Evolutionary conservation across 1,284 basidiomycete genomes (phyloP), one percentile per base, ranked within the genome.

Genomic region (Neonothopanus nambi): DNA sequence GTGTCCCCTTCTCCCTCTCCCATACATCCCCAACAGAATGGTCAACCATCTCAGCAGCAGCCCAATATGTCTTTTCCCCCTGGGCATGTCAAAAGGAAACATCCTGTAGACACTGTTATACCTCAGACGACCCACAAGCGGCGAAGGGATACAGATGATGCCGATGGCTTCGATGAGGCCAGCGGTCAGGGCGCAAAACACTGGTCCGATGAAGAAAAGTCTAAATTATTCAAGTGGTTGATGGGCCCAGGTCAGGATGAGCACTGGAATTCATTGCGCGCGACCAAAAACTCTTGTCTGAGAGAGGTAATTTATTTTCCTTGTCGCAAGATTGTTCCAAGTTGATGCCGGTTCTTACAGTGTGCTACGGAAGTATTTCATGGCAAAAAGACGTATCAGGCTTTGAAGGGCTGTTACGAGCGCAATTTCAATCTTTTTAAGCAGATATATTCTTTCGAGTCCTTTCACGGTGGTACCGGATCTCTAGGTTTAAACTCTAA

Each of bases 391-490:
- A 85, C 87, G 9, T 90, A 88, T 59, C 87, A 89, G 61, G 87
- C 87, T 2, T 74, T 89, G 51, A 89, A 89, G 69, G 87, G 87
- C 33, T 90, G 87, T 60, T 90, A 87, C 59, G 87, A 89, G 63
- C 85, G 87, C 60, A 89, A 89, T 58, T 86, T 89, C 59, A 87
- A 87, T 59, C 70, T 89, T 8, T 89, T 89, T 76, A 88, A 86
- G 65, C 87, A 89, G 65, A 85, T 89, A 36, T 84, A 85, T 61
- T 76, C 80, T 3, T 85, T 87, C 58, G 85, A 90, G 63, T 70
- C 66, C 15, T 85, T 74, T 59, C 78, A 82, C 42, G 65, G 67
- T 1, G 69, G 77, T 52, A 64, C 70, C 28, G 71, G 70, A 8
- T 72, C 61, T 44, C 64, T 65, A 33, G 71, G 69, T 33, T 61